These are phyloP conservation scores for Parasarocladium wereldwijsianum DNA, from an alignment of 2,329 filamentous ascomycete genomes.

Conservation along the genomic window DNA sequence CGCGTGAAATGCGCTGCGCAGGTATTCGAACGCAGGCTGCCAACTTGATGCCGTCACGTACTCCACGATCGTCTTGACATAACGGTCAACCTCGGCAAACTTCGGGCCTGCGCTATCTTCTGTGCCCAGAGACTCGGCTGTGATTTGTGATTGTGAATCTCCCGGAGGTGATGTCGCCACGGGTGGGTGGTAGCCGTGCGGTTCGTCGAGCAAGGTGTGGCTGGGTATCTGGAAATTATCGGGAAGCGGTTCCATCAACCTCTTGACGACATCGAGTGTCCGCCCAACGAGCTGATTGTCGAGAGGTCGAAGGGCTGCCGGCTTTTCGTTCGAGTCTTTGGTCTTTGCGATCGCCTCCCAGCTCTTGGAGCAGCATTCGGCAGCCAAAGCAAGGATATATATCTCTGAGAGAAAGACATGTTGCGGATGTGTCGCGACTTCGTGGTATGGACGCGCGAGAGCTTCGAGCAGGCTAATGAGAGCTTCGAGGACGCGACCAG, in stretches of 20 bases:
- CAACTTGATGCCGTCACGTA: conserved; percentile 52
- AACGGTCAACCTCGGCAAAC: conserved; percentile 33
- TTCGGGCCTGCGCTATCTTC: conserved; percentile 16
- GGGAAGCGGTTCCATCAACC: conserved; percentile 42
- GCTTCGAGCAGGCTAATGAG: conserved; percentile 44
- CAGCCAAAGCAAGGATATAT: conserved; percentile 46
- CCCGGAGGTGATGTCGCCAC: not conserved
- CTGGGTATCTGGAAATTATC: conserved; percentile 42
- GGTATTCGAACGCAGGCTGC: conserved; percentile 42
- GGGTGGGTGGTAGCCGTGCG: conserved; percentile 20
- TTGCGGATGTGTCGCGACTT: conserved; percentile 35
- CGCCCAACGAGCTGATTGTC: conserved; percentile 36
- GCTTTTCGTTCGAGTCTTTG: conserved; percentile 8
- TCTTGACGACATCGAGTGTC: conserved; percentile 39
- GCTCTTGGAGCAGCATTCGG: conserved; percentile 49
- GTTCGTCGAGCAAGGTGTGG: conserved; percentile 37
- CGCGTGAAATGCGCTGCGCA: conserved; percentile 35
- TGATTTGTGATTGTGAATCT: conserved; percentile 3
- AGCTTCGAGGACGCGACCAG: conserved; percentile 39
- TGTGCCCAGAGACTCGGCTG: not conserved
- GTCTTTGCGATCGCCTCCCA: conserved; percentile 25
- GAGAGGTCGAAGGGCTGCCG: conserved; percentile 22
- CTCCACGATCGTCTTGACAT: conserved; percentile 43
- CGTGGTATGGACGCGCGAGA: conserved; percentile 37
- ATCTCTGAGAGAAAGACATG: conserved; percentile 50